Evolutionary conservation across 2,329 filamentous ascomycete genomes (phyloP).

Genomic region (Neonectria hederae): DNA sequence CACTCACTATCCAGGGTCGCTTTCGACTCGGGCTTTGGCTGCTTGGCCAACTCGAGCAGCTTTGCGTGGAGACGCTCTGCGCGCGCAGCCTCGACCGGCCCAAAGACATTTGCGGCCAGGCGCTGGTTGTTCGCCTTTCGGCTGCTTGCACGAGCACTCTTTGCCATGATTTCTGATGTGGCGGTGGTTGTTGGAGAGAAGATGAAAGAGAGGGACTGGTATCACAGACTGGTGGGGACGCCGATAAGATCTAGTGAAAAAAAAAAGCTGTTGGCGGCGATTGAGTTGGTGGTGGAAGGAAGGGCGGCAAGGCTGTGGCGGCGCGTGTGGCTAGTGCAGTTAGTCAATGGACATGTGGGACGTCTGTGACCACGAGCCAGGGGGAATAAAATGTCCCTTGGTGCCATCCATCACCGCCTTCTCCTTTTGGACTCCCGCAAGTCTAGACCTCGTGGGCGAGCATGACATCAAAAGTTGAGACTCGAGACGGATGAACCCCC

Average conservation of each 20-base stretch:
- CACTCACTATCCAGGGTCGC: conserved; percentile 57
- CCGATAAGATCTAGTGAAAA: conserved; percentile 27
- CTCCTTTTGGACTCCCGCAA: conserved; percentile 22
- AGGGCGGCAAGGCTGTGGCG: conserved; percentile 29
- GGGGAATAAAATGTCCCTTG: conserved; percentile 11
- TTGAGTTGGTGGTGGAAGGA: conserved; percentile 8
- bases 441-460: conserved; percentile 26
- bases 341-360: neutral
- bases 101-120: conserved; percentile 84
- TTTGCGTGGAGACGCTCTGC: conserved; percentile 87
- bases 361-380: neutral
- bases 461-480: conserved; percentile 41
- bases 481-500: conserved; percentile 25
- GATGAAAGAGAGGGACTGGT: conserved; percentile 22
- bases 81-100: conserved; percentile 80
- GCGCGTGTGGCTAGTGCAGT: conserved; percentile 26
- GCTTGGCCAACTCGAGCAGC: conserved; percentile 80
- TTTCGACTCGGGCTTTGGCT: conserved; percentile 73
- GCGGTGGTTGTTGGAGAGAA: conserved; percentile 15
- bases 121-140: conserved; percentile 85
- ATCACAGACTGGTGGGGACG: conserved; percentile 22
- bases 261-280: conserved; percentile 39
- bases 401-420: conserved; percentile 40
- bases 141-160: conserved; percentile 80
- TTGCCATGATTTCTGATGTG: conserved; percentile 74